phyloP scores from a whole-genome alignment of 139 green algal species.

The Astrephomene gubernaculifera region DNA sequence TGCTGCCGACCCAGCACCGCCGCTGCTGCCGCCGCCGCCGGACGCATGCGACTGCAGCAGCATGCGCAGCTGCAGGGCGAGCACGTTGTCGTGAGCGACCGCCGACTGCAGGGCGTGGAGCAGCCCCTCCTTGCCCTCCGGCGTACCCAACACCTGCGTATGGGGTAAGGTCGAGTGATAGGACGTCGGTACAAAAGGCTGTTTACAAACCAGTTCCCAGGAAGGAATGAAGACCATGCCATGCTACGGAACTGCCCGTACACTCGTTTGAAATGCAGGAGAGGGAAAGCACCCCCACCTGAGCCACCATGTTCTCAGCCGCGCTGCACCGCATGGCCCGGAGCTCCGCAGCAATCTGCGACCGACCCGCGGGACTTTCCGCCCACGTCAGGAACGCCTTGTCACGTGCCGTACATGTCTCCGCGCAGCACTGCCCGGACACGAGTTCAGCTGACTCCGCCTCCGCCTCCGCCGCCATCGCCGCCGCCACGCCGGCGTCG shows the following conservation, averaged over 20 bases:
- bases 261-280: too few relatives aligned
- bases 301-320: conserved; percentile 46
- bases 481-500: background rate
- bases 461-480: background rate
- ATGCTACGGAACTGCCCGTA: too few relatives aligned
- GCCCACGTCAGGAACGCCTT: conserved; percentile 80
- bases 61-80: conserved; percentile 51
- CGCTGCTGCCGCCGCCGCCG: background rate
- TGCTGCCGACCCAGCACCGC: background rate
- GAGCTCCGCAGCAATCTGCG: conserved; percentile 75
- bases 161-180: too few relatives aligned
- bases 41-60: conserved; percentile 30
- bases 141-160: conserved; percentile 32
- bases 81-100: conserved; percentile 11
- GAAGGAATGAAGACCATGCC: too few relatives aligned
- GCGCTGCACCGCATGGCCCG: conserved; percentile 64
- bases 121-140: conserved; percentile 47
- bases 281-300: too few relatives aligned
- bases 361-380: conserved; percentile 66
- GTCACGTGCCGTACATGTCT: conserved; percentile 53
- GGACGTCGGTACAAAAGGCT: too few relatives aligned
- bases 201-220: too few relatives aligned
- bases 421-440: background rate
- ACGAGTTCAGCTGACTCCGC: background rate
- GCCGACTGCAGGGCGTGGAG: conserved; percentile 38